A percentile compares a stretch with the other conserved stretches of the same genome.
Conservation (phyloP, 2,329 filamentous ascomycete genomes). For the Onygenales sp. region DNA sequence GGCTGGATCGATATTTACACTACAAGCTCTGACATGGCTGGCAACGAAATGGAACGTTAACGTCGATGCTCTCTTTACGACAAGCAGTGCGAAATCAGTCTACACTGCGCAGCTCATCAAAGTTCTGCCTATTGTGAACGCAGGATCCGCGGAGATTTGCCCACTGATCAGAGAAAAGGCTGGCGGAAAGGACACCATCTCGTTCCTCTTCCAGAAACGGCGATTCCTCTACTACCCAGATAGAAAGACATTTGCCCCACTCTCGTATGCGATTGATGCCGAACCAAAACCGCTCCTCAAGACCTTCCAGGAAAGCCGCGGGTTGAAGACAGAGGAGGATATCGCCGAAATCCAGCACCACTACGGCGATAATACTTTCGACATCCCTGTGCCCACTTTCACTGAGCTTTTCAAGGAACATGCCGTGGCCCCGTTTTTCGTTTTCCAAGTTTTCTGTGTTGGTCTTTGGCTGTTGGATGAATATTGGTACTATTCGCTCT, state of each 20-base stretch:
- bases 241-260: slow-evolving; percentile 65
- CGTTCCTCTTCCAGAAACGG: slow-evolving; percentile 96
- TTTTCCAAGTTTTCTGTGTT: slow-evolving; percentile 98
- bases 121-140: slow-evolving; percentile 81
- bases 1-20: slow-evolving; percentile 75
- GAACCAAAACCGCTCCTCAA: slow-evolving; percentile 73
- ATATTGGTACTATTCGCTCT: slow-evolving; percentile 99
- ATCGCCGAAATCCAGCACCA: slow-evolving; percentile 75
- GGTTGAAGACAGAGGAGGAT: slow-evolving; percentile 64
- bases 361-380: slow-evolving; percentile 93
- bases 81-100: slow-evolving; percentile 59
- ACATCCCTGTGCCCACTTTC: slow-evolving; percentile 94
- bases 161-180: slow-evolving; percentile 64
- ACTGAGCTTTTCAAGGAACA: slow-evolving; percentile 96
- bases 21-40: slow-evolving; percentile 84
- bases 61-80: slow-evolving; percentile 71
- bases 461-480: slow-evolving; percentile 98
- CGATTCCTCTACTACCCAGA: slow-evolving; percentile 77
- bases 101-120: slow-evolving; percentile 79
- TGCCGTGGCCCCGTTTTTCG: slow-evolving; percentile 96
- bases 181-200: slow-evolving; percentile 65
- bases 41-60: slow-evolving; percentile 97
- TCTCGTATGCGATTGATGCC: slow-evolving; percentile 73
- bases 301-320: slow-evolving; percentile 69
- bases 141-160: slow-evolving; percentile 82